A percentile compares a stretch with the other conserved stretches of the same genome.
These are phyloP conservation scores for Leishmania gerbilli DNA, from an alignment of 208 protist species.

Conservation along the genomic window DNA sequence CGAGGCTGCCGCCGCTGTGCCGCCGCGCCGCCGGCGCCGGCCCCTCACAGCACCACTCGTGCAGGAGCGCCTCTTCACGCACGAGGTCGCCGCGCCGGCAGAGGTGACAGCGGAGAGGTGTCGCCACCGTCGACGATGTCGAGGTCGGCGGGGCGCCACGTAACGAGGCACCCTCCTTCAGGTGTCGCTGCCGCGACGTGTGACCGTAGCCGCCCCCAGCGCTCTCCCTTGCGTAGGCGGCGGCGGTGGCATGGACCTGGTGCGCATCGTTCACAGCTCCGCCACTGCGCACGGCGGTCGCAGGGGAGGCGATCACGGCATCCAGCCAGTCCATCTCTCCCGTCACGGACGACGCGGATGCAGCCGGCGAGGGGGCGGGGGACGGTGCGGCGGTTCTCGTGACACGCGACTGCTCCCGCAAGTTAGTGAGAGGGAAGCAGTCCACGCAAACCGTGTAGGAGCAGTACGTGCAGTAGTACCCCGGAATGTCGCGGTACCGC, in stretches of 20 bases:
- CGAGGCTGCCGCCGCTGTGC: conserved; percentile 19
- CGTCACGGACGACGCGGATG: not conserved
- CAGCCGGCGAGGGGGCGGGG: not conserved
- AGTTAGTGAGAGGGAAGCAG: conserved; percentile 41
- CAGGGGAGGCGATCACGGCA: conserved; percentile 9
- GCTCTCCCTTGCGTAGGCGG: not conserved
- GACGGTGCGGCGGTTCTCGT: not conserved
- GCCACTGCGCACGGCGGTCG: conserved; percentile 14
- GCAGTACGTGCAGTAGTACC: conserved; percentile 84
- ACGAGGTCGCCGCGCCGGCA: conserved; percentile 57
- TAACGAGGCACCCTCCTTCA: not conserved
- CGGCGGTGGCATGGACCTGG: not conserved
- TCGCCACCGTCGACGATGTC: not conserved
- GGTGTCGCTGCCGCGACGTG: not conserved
- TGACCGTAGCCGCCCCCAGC: not conserved
- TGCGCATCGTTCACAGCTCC: not conserved
- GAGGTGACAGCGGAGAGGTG: conserved; percentile 52
- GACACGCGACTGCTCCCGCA: not conserved
- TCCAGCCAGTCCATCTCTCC: conserved; percentile 25
- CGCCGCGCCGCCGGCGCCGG: conserved; percentile 39
- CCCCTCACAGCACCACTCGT: conserved; percentile 84
- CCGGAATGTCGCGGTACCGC: conserved; percentile 65
- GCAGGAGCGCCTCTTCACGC: conserved; percentile 48
- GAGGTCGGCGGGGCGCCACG: not conserved
- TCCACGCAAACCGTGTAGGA: conserved; percentile 72